Evolutionary conservation across 805 yeast species (phyloP), one percentile per base, ranked within the genome.

Genomic region (Groenewaldozyma salmanticensis): DNA sequence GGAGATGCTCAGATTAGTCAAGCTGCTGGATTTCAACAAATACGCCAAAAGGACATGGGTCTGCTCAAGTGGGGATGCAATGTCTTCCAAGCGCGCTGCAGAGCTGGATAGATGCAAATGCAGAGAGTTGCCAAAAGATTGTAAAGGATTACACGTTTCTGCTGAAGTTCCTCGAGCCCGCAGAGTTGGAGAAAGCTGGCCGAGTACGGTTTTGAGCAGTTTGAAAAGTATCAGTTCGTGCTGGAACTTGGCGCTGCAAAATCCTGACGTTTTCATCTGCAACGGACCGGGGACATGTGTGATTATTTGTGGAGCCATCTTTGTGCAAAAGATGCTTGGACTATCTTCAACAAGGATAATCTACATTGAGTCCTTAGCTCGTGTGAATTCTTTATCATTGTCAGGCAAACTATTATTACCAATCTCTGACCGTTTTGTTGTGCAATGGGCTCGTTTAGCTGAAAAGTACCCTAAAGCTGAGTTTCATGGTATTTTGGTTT

Each of bases 281-380:
- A 85, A 85, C 53, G 95, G 95, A 2, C 96, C 88, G 3, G 96
- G 87, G 0, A 80, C 92, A 1, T 65, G 81, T 19, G 85, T 83
- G 2, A 80, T 88, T 2, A 55, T 84, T 20, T 79, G 83, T 17
- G 71, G 73, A 42, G 63, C 74, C 1, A 54, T 78, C n/a, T 73
- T 79, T 41, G 18, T 67, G 1, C 54, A 76, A 49, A 76, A 76
- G 48, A 42, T 49, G 18, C 7, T 52, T 16, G 51, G 51, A n/a
- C 13, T 54, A 24, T 34, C 37, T 13, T 42, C 38, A 62, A 74
- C 85, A 0, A 64, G 72, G 42, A 78, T 92, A 19, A 59, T 92
- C 1, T 92, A 90, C 54, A 66, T 90, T 20, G 97, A 90, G 60
- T 79, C 92, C 37, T 66, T 90, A 33, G 96, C 97, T 0, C 66